These are phyloP conservation scores for Zoysia matrella DNA, from an alignment of 202 grass and related monocot species.

Conservation along the genomic window DNA sequence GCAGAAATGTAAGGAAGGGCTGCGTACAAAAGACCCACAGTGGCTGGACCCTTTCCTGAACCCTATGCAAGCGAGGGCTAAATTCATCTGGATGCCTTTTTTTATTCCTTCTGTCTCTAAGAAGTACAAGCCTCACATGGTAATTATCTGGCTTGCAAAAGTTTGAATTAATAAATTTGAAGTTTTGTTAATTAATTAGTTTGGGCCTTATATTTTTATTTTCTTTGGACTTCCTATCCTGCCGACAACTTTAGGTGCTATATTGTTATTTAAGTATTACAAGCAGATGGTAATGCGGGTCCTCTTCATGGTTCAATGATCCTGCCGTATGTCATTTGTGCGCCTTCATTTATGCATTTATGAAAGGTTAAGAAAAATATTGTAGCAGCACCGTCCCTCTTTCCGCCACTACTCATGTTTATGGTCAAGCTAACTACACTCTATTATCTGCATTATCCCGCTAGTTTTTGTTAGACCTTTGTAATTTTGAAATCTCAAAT, in stretches of 20 bases:
- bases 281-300: neutral
- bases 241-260: neutral
- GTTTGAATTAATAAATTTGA: neutral
- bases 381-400: neutral
- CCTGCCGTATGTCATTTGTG: neutral
- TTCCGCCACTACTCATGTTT: neutral
- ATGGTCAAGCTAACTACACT: constrained; percentile 9
- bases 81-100: too few species aligned
- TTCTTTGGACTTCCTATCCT: neutral
- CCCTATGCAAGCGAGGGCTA: too few species aligned
- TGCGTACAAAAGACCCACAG: neutral
- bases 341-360: constrained; percentile 7
- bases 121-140: neutral
- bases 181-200: constrained; percentile 1
- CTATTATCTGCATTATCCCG: neutral
- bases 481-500: constrained; percentile 29
- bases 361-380: neutral
- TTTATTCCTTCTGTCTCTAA: neutral
- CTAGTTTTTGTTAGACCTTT: neutral
- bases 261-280: neutral
- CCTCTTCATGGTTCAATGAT: neutral
- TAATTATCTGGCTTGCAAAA: neutral
- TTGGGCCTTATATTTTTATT: neutral
- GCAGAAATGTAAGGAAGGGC: too few species aligned
- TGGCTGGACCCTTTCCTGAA: too few species aligned